Evolutionary conservation across 176 grass and related monocot genomes (phyloP).

Genomic region (Avena atlantica): DNA sequence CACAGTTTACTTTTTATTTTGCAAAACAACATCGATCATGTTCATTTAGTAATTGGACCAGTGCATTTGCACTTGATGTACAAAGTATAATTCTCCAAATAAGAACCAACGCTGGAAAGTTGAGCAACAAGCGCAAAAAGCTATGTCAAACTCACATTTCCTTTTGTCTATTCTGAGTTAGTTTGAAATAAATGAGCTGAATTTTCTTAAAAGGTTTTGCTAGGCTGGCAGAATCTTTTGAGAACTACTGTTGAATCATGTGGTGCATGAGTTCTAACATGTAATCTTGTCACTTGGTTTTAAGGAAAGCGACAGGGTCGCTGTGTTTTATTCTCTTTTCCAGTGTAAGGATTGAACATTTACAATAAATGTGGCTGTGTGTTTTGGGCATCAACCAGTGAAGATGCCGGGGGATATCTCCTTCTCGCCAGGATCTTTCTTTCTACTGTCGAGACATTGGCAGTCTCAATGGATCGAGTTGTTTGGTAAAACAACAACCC

Average conservation of each 20-base stretch:
- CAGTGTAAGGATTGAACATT: too few relatives aligned
- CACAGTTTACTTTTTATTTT: not conserved
- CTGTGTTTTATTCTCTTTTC: too few relatives aligned
- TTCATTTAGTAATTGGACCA: not conserved
- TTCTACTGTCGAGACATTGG: not conserved
- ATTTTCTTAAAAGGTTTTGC: not conserved
- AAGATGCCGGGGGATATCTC: too few relatives aligned
- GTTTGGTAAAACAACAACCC: constrained; percentile 6
- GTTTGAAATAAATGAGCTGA: not conserved
- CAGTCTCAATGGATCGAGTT: not conserved
- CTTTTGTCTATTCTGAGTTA: not conserved
- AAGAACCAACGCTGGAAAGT: not conserved
- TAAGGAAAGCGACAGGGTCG: too few relatives aligned
- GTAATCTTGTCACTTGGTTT: too few relatives aligned
- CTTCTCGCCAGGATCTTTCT: too few relatives aligned
- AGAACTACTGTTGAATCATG: not conserved
- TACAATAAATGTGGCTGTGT: too few relatives aligned
- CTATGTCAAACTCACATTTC: not conserved
- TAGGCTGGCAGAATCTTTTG: not conserved
- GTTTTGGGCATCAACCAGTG: too few relatives aligned
- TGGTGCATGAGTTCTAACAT: too few relatives aligned
- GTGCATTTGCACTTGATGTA: not conserved
- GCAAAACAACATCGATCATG: not conserved
- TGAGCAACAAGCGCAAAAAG: not conserved
- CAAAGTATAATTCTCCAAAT: not conserved